Conservation (phyloP, 2,329 filamentous ascomycete genomes). For the Beauveria australis region DNA sequence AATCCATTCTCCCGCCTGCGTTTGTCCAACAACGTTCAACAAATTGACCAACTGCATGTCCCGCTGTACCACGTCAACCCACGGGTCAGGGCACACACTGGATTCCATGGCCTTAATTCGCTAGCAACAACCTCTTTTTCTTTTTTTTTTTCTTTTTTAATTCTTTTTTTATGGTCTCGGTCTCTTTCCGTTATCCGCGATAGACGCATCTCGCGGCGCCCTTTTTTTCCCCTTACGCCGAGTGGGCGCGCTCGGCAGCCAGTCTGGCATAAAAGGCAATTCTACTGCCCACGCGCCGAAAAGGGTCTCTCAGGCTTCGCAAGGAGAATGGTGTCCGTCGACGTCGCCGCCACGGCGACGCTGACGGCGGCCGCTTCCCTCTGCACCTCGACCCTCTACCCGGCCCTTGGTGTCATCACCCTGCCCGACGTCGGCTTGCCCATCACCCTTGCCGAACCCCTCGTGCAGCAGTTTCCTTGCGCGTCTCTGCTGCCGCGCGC, state of each 20-base stretch:
- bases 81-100: neutral
- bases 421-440: constrained; percentile 41
- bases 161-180: neutral
- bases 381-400: constrained; percentile 35
- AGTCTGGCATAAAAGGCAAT: too few relatives aligned
- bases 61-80: neutral
- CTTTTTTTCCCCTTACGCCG: too few relatives aligned
- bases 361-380: constrained; percentile 23
- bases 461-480: constrained; percentile 41
- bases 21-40: neutral
- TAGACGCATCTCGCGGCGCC: neutral
- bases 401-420: constrained; percentile 38
- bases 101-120: constrained; percentile 3
- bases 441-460: constrained; percentile 51
- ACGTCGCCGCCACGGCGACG: constrained; percentile 16
- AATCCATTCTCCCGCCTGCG: neutral
- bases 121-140: neutral
- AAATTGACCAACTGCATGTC: neutral
- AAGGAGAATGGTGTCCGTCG: constrained; percentile 6
- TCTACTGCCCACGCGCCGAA: too few relatives aligned
- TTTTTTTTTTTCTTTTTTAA: neutral
- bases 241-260: too few relatives aligned
- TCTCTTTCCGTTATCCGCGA: neutral
- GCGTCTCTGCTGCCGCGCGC: constrained; percentile 18
- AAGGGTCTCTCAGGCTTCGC: neutral